Base-by-base conservation (phyloP, 768 basidiomycete genomes). In the Tulasnella sp. region DNA sequence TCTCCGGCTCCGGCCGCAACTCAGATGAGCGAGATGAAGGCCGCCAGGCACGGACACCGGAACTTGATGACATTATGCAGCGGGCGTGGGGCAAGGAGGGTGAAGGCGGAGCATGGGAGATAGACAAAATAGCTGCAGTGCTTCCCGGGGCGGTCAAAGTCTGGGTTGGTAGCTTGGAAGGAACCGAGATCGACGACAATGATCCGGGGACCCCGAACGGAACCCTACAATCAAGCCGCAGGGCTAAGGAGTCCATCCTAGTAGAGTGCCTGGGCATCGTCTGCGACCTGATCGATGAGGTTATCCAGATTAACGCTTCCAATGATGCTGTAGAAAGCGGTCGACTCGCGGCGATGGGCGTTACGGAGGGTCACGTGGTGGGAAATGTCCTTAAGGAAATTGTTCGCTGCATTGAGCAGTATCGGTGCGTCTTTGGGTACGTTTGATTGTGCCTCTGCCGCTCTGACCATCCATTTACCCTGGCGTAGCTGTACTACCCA, bases 11-110 rank as follows among this genome's bases (percentile, higher is more conserved):
- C 5, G 24, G 24, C 31, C 22, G 22, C 10, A 31, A 34, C 11
- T 12, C 11, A 15, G 22, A 38, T 25, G 11, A 43, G 21, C 54
- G 54, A 43, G 22, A 43, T 22, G 10, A 43, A 42, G 15, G 25
- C 34, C 21, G 54, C 24, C 19, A 42, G 34, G 12, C 31, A 31
- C 10, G 34, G 34, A 56, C 30, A 4, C 54, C 54, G 25, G 54
- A 56, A 27, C 41, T 49, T 9, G 46, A 59, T 31, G 57, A 59
- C 21, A 51, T 59, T 19, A 19, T 59, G 15, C 57, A 59, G 27
- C 45, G 57, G 49, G 57, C 57, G 7, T 59, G 57, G 57, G 57
- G 57, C 21, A 59, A 59, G 25, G 57, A 59, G 57, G 57, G 57
- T 8, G 57, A 59, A 30, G 57, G 57, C 8, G 57, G 57, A 12